phyloP scores from a whole-genome alignment of 2,329 filamentous ascomycete species.

The Aspergillus neotritici region DNA sequence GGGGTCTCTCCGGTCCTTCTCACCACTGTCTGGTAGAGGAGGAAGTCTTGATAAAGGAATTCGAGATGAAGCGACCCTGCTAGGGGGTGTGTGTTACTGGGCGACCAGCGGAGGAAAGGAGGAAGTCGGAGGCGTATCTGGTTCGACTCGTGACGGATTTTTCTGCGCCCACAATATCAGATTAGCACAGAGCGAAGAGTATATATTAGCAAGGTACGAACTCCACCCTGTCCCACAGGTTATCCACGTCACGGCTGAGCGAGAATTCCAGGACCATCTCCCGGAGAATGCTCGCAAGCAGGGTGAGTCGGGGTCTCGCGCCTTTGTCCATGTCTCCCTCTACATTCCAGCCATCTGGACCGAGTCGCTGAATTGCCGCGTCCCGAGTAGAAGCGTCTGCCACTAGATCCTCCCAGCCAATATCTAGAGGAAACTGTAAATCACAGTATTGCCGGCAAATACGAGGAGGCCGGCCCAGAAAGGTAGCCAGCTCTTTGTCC shows the following conservation, averaged over 20 bases:
- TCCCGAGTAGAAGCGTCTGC: slow-evolving; percentile 9
- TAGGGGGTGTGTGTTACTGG: background rate
- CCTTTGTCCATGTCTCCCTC: slow-evolving; percentile 11
- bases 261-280: slow-evolving; percentile 20
- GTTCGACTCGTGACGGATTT: background rate
- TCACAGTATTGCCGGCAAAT: slow-evolving; percentile 36
- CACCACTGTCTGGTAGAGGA: slow-evolving; percentile 15
- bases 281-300: slow-evolving; percentile 12
- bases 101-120: slow-evolving; percentile 6
- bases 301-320: slow-evolving; percentile 2
- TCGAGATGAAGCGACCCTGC: slow-evolving; percentile 11
- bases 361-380: slow-evolving; percentile 9
- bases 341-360: slow-evolving; percentile 19
- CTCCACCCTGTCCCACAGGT: slow-evolving; percentile 3
- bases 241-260: background rate
- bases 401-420: slow-evolving; percentile 16
- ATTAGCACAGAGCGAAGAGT: background rate
- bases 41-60: slow-evolving; percentile 16
- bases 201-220: background rate
- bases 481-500: slow-evolving; percentile 44
- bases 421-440: slow-evolving; percentile 15
- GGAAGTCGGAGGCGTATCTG: slow-evolving; percentile 3
- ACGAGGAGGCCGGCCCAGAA: slow-evolving; percentile 43
- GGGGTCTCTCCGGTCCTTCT: slow-evolving; percentile 8
- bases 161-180: background rate